phyloP scores from a whole-genome alignment of 2,329 filamentous ascomycete species.

The Diaporthe nobilis region DNA sequence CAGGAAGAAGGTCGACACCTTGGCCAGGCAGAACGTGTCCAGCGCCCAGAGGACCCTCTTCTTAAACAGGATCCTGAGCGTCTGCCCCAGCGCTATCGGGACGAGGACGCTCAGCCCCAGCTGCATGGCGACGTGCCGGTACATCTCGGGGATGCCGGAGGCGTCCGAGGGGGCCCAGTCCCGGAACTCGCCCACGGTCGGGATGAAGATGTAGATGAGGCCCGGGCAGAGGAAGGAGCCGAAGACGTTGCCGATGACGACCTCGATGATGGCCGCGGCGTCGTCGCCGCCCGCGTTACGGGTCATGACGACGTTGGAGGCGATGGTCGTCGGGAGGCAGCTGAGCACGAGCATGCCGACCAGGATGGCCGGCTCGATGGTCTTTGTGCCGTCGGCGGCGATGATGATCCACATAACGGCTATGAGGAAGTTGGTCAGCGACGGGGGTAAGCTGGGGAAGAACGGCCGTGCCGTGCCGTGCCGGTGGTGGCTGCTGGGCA shows the following conservation, averaged over 20 bases:
- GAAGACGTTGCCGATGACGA: constrained; percentile 77
- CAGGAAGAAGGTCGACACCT: constrained; percentile 63
- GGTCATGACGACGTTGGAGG: constrained; percentile 83
- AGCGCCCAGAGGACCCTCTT: constrained; percentile 67
- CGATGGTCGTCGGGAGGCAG: constrained; percentile 80
- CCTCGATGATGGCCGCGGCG: constrained; percentile 75
- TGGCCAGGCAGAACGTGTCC: constrained; percentile 66
- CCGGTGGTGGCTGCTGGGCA: constrained; percentile 38
- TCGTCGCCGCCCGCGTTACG: constrained; percentile 77
- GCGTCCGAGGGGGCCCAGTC: constrained; percentile 68
- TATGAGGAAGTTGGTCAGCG: constrained; percentile 45
- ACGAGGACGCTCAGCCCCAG: constrained; percentile 77
- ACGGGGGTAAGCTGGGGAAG: background rate
- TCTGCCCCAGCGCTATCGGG: constrained; percentile 74
- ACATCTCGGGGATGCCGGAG: constrained; percentile 71
- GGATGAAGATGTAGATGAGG: constrained; percentile 73
- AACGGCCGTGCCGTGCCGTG: background rate
- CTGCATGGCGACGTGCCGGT: constrained; percentile 76
- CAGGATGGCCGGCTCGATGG: constrained; percentile 75
- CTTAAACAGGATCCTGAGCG: constrained; percentile 64
- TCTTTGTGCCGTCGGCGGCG: constrained; percentile 64
- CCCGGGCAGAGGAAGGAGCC: constrained; percentile 78
- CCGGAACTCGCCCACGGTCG: constrained; percentile 63
- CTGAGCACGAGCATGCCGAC: constrained; percentile 77
- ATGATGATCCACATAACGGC: constrained; percentile 63